Evolutionary conservation across 495 filamentous ascomycete genomes (phyloP).

Genomic region (Penicillium daleae): DNA sequence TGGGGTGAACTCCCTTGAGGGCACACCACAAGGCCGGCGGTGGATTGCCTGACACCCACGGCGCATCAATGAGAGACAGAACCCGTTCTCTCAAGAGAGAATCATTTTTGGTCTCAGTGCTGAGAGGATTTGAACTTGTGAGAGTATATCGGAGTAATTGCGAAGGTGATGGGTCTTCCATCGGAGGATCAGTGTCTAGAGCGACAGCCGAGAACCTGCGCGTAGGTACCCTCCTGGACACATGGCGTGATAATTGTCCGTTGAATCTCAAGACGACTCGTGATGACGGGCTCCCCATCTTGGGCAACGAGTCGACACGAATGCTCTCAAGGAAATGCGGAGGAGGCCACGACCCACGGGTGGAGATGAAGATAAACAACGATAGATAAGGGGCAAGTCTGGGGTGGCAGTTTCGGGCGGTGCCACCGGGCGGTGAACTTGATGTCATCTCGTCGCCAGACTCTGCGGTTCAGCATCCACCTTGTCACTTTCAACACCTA

Average conservation of each 20-base stretch:
- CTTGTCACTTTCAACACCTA: not conserved
- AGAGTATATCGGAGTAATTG: slow-evolving; percentile 39
- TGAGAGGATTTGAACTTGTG: slow-evolving; percentile 21
- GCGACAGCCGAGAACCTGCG: slow-evolving; percentile 13
- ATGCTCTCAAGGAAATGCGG: slow-evolving; percentile 8
- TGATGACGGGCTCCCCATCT: slow-evolving; percentile 13
- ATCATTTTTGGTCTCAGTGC: not conserved
- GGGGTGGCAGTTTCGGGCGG: slow-evolving; percentile 30
- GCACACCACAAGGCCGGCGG: slow-evolving; percentile 31
- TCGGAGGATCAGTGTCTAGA: slow-evolving; percentile 5
- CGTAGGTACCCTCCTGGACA: not conserved
- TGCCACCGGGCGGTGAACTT: slow-evolving; percentile 19
- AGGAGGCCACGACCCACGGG: slow-evolving; percentile 21
- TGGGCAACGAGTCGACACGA: slow-evolving; percentile 10
- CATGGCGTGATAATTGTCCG: not conserved
- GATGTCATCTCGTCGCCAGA: slow-evolving; percentile 22
- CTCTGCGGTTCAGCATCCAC: slow-evolving; percentile 17
- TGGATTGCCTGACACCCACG: slow-evolving; percentile 31
- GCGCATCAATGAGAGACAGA: slow-evolving; percentile 21
- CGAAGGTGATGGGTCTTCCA: slow-evolving; percentile 31
- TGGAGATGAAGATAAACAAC: slow-evolving; percentile 33
- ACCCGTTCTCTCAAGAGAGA: slow-evolving; percentile 12
- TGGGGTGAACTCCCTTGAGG: slow-evolving; percentile 19
- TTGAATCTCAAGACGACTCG: not conserved
- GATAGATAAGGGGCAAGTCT: slow-evolving; percentile 26